Conservation (phyloP, 2,329 filamentous ascomycete species). For the Aspergillus ruber region DNA sequence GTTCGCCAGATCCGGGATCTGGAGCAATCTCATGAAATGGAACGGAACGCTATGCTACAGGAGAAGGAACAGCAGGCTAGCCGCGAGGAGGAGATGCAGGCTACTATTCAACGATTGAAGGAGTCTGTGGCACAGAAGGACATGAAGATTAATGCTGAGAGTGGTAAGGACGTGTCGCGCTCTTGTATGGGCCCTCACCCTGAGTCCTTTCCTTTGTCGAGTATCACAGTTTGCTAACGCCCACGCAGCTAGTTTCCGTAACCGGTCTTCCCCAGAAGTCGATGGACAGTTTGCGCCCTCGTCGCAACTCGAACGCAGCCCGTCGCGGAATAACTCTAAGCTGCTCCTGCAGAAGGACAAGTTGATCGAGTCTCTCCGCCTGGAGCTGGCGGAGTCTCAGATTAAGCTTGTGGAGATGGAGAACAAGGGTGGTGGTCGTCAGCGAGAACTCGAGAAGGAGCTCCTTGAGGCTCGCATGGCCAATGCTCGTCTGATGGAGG, state of each 20-base stretch:
- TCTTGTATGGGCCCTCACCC: constrained; percentile 39
- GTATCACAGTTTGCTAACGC: constrained; percentile 13
- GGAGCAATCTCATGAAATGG: constrained; percentile 86
- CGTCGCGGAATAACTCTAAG: constrained; percentile 83
- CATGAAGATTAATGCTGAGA: constrained; percentile 44
- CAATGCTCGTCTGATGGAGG: constrained; percentile 93
- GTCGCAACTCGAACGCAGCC: constrained; percentile 75
- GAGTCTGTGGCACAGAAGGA: constrained; percentile 76
- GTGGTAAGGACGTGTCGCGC: constrained; percentile 46
- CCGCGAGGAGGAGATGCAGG: constrained; percentile 83
- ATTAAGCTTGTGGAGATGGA: constrained; percentile 93
- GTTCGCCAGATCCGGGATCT: constrained; percentile 81
- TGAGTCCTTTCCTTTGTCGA: background rate
- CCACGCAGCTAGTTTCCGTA: constrained; percentile 41
- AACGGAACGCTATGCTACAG: constrained; percentile 77
- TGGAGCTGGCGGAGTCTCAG: constrained; percentile 90
- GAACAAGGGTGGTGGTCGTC: constrained; percentile 78
- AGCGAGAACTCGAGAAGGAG: constrained; percentile 84
- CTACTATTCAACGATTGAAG: constrained; percentile 84
- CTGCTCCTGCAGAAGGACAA: constrained; percentile 92
- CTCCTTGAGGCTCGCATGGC: constrained; percentile 91
- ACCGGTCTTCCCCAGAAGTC: constrained; percentile 54
- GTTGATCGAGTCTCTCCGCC: constrained; percentile 81
- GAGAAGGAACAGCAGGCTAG: constrained; percentile 85
- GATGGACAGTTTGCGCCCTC: constrained; percentile 83